Conservation (phyloP, 2,329 filamentous ascomycete genomes). For the Blumeriella jaapii region DNA sequence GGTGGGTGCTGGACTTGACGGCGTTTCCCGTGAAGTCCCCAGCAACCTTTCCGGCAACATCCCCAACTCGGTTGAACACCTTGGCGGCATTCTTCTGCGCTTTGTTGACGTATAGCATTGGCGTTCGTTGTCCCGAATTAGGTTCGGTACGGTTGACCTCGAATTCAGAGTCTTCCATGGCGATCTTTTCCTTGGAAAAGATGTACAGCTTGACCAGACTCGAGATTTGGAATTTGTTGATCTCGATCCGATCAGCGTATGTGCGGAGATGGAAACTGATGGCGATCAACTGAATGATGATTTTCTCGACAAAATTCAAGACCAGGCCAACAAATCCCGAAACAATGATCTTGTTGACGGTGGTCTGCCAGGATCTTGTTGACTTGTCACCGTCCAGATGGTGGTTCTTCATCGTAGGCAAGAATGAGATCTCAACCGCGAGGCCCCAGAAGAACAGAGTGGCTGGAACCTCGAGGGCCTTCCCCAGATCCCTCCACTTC, state of each 20-base stretch:
- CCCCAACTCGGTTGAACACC: conserved; percentile 68
- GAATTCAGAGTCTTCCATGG: conserved; percentile 66
- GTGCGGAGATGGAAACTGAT: conserved; percentile 87
- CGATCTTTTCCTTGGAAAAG: conserved; percentile 51
- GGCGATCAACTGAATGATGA: conserved; percentile 88
- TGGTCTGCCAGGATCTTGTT: conserved; percentile 57
- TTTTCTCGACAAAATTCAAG: conserved; percentile 82
- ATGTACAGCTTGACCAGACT: conserved; percentile 52
- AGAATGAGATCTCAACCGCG: conserved; percentile 73
- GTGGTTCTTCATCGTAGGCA: conserved; percentile 63
- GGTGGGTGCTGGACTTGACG: conserved; percentile 59
- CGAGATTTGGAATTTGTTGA: conserved; percentile 83
- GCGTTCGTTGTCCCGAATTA: conserved; percentile 47
- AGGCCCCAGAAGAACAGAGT: conserved; percentile 90
- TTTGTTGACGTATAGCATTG: conserved; percentile 56
- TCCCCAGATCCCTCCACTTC: conserved; percentile 87
- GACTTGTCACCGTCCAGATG: conserved; percentile 37
- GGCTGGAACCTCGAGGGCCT: conserved; percentile 71
- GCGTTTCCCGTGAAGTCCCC: conserved; percentile 80
- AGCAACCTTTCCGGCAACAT: conserved; percentile 74
- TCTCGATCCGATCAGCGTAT: conserved; percentile 79
- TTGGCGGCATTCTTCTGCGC: conserved; percentile 64
- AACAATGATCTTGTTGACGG: conserved; percentile 77
- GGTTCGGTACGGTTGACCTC: conserved; percentile 31
- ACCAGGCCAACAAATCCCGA: conserved; percentile 68